Percentiles rank a stretch among this genome's conserved stretches.
phyloP scores from a whole-genome alignment of 139 green algal species.

The Ostreobium quekettii region DNA sequence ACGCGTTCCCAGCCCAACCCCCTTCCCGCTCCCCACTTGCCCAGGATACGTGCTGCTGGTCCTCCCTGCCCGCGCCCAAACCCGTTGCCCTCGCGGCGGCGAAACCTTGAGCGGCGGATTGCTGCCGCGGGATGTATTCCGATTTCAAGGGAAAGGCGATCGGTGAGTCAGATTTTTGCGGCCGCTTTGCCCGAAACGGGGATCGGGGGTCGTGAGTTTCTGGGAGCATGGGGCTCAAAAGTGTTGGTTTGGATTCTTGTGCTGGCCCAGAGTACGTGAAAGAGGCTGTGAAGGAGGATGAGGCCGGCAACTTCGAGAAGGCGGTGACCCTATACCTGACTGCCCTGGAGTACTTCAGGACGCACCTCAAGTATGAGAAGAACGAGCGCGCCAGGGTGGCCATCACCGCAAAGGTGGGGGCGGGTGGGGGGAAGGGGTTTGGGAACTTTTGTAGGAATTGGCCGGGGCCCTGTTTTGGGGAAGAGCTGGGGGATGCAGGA shows the following conservation, averaged over 20 bases:
- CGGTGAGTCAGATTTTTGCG: conserved; percentile 14
- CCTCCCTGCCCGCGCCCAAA: too few species aligned
- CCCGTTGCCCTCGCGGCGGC: too few species aligned
- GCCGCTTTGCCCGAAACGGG: neutral
- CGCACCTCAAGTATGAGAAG: conserved; percentile 88
- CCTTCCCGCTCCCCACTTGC: too few species aligned
- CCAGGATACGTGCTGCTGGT: too few species aligned
- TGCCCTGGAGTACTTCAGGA: conserved; percentile 58
- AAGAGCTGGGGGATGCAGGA: too few species aligned
- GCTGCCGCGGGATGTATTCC: too few species aligned
- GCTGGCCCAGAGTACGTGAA: conserved; percentile 51
- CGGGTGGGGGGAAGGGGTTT: neutral
- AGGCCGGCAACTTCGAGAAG: conserved; percentile 61
- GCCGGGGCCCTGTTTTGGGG: too few species aligned
- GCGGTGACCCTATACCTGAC: conserved; percentile 46
- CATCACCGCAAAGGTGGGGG: conserved; percentile 48
- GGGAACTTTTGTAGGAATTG: too few species aligned
- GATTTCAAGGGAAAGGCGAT: conserved; percentile 69
- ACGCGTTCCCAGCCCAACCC: too few species aligned
- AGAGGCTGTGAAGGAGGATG: conserved; percentile 63
- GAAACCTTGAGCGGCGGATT: too few species aligned
- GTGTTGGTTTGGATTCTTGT: neutral
- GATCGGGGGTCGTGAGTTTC: too few species aligned
- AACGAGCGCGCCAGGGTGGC: conserved; percentile 57
- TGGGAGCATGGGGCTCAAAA: neutral